phyloP scores from a whole-genome alignment of 2,329 filamentous ascomycete genomes.

The Fusarium ramigenum region DNA sequence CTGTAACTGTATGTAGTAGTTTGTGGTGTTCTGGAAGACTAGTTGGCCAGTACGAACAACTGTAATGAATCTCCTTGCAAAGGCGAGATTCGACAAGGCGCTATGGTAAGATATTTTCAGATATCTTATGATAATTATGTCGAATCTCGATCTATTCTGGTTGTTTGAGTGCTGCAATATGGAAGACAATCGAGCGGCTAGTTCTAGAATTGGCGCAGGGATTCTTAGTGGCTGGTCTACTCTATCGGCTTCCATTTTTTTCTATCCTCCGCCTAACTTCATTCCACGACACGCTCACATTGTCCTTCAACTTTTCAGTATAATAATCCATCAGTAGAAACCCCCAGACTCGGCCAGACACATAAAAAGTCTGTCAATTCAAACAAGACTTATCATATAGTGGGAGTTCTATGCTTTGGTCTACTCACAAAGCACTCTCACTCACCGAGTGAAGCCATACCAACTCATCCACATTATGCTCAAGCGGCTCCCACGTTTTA shows the following conservation, averaged over 20 bases:
- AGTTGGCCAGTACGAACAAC: background rate
- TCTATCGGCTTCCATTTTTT: constrained; percentile 25
- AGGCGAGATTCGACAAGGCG: background rate
- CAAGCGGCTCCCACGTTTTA: constrained; percentile 22
- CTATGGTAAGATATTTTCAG: too few species aligned
- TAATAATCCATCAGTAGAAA: background rate
- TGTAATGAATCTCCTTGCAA: background rate
- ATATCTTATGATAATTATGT: background rate
- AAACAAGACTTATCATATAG: background rate
- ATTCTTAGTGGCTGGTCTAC: constrained; percentile 19
- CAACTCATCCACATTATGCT: constrained; percentile 21
- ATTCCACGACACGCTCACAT: background rate
- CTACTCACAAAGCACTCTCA: background rate
- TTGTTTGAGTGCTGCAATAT: background rate
- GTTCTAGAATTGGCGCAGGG: constrained; percentile 17
- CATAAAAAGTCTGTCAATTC: background rate
- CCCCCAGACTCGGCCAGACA: background rate
- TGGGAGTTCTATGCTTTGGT: background rate
- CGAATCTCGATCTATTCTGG: background rate
- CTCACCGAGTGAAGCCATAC: constrained; percentile 6
- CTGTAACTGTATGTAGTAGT: background rate
- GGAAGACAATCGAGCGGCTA: background rate
- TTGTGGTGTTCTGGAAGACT: background rate
- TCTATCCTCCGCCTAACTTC: constrained; percentile 3
- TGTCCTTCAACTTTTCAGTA: background rate